phyloP scores from a whole-genome alignment of 345 rosid species.

The Camelina laxa region DNA sequence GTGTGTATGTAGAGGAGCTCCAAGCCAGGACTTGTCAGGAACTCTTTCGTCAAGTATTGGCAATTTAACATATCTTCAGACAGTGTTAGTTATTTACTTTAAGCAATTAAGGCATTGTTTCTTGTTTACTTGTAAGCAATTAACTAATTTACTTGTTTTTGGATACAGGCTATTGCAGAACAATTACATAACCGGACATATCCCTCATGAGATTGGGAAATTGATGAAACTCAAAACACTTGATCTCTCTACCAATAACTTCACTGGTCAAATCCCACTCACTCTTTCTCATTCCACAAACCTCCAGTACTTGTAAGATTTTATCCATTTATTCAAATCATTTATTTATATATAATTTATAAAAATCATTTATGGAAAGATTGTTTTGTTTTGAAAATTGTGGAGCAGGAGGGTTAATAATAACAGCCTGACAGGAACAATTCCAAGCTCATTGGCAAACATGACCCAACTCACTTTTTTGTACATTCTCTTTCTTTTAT shows the following conservation, averaged over 20 bases:
- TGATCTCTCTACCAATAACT: constrained; percentile 81
- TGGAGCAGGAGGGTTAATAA: constrained; percentile 76
- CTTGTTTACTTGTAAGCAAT: no score
- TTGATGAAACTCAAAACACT: constrained; percentile 72
- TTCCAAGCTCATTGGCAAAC: constrained; percentile 74
- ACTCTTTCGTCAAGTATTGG: constrained; percentile 69
- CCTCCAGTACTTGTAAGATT: constrained; percentile 78
- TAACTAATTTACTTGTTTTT: no score
- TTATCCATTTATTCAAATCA: not conserved
- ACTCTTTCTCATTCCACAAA: constrained; percentile 56
- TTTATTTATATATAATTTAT: not conserved
- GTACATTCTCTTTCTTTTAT: constrained; percentile 52
- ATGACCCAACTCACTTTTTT: constrained; percentile 80
- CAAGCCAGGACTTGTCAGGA: constrained; percentile 83
- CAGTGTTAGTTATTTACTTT: constrained; percentile 60
- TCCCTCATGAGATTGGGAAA: constrained; percentile 78
- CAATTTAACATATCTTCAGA: constrained; percentile 81
- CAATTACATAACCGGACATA: constrained; percentile 74
- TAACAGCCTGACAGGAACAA: constrained; percentile 72
- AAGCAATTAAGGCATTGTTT: no score
- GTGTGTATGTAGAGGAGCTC: constrained; percentile 67
- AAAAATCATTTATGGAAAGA: constrained; percentile 4
- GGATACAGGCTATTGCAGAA: constrained; percentile 68
- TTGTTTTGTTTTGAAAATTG: constrained; percentile 31
- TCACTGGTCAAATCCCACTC: constrained; percentile 70